Base-by-base conservation (phyloP, 257 asterid genomes). In the Forsythia suspensa region DNA sequence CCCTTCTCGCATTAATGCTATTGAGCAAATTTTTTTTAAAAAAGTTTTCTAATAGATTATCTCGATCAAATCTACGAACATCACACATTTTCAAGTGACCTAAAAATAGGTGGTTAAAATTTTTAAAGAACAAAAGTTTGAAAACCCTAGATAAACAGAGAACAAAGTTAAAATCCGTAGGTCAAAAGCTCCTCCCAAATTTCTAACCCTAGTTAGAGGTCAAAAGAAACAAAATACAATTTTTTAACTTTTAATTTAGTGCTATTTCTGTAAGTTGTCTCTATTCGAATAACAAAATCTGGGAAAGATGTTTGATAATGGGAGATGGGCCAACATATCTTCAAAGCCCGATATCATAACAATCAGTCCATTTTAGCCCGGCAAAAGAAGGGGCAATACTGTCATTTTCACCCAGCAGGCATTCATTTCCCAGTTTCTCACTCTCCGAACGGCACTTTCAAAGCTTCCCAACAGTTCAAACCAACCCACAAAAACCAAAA, bases 391-490 rank as follows among this genome's bases (percentile, higher is more conserved):
- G 81, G 79, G 36, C 13, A 80, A 40, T 39, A 70, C 8, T 37
- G 82, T 84, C 80, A 84, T 43, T 81, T 61, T 3, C 0, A 0
- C 44, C 8, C 65, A 70, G 69, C 38, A 61, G 69, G 38, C 38
- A 5, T 61, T 24, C 24, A 24, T 24, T 24, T 65, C 41, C 74
- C 71, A 67, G 63, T 52, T 70, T 80, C 80, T 3, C 61, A 9
- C 82, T 72, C 78, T 12, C 81, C 3, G 6, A 76, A 71, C 94
- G 92, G 89, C 88, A 86, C 85, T 87, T 86, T 79, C 93, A 89
- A 91, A 87, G 95, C 86, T 86, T 70, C 76, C 43, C 83, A 88
- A 88, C 93, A 70, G 89, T 83, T 57, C 16, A 55, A 51, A 79
- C 86, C 80, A 78, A 75, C 72, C 66, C 55, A 73, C 24, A 82